A percentile compares a stretch with the other conserved stretches of the same genome.
Evolutionary conservation across 306 rosid species (phyloP).

Genomic region (Echinosophora koreensis): DNA sequence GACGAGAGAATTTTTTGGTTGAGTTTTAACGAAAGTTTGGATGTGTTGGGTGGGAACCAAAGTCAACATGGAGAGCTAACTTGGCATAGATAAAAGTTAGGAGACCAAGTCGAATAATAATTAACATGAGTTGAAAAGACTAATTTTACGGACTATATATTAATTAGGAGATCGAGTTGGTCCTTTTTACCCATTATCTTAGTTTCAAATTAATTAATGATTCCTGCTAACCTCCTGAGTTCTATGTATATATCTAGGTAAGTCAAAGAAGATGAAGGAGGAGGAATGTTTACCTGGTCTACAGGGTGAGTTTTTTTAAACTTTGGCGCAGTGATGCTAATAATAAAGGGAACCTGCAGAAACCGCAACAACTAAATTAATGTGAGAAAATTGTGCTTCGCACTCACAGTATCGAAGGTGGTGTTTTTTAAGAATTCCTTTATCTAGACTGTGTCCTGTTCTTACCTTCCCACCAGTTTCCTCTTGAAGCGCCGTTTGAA

Average conservation of each 20-base stretch:
- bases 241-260: not conserved
- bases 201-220: not conserved
- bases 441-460: conserved; percentile 41
- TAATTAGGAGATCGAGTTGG: not conserved
- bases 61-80: no score
- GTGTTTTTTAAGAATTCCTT: not conserved
- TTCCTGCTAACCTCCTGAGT: not conserved
- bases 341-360: conserved; percentile 83
- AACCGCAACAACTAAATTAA: conserved; percentile 17
- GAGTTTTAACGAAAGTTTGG: no score
- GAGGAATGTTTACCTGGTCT: conserved; percentile 48
- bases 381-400: conserved; percentile 21
- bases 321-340: conserved; percentile 38
- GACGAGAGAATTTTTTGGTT: no score
- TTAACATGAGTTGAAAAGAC: no score
- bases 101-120: no score
- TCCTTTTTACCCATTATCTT: not conserved
- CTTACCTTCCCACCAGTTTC: conserved; percentile 98
- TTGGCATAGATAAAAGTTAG: no score
- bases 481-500: conserved; percentile 71
- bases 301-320: conserved; percentile 22
- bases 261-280: conserved; percentile 16
- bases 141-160: no score
- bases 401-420: not conserved
- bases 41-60: no score